These are phyloP conservation scores for Penicillium glabrum DNA, from an alignment of 2,329 filamentous ascomycete species.

Conservation along the genomic window DNA sequence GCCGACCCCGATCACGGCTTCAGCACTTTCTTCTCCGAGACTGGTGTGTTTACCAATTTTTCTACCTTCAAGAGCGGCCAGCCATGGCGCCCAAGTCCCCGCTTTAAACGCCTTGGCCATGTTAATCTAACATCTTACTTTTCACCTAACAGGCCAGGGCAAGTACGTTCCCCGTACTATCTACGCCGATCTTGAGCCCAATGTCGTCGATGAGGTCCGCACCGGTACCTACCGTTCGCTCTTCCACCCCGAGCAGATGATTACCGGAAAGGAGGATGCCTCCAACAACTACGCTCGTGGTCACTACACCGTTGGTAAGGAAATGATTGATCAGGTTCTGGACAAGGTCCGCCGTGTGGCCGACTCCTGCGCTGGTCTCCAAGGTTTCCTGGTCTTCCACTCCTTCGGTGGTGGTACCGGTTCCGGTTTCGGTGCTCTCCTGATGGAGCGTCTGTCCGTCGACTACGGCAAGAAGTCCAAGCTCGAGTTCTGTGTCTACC, in stretches of 20 bases:
- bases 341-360: conserved; percentile 98
- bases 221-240: conserved; percentile 93
- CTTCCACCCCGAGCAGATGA: conserved; percentile 99
- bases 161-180: conserved; percentile 99
- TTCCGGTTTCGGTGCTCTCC: conserved; percentile 94
- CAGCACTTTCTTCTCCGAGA: conserved; percentile 99
- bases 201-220: conserved; percentile 98
- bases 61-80: conserved; percentile 1
- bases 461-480: conserved; percentile 99
- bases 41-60: conserved; percentile 64
- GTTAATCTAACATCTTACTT: conserved; percentile 13
- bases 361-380: conserved; percentile 96
- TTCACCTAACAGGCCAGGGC: conserved; percentile 70
- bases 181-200: conserved; percentile 99
- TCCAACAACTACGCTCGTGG: conserved; percentile 99
- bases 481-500: conserved; percentile 99
- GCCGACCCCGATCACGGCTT: conserved; percentile 94
- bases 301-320: conserved; percentile 99
- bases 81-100: conserved; percentile 1
- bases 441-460: conserved; percentile 98
- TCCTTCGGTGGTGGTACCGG: conserved; percentile 99
- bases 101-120: background rate
- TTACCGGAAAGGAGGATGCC: conserved; percentile 99
- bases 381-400: conserved; percentile 99
- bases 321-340: conserved; percentile 95